Conservation (phyloP, 1,139 yeast species). For the Hansenula lynferdii region DNA sequence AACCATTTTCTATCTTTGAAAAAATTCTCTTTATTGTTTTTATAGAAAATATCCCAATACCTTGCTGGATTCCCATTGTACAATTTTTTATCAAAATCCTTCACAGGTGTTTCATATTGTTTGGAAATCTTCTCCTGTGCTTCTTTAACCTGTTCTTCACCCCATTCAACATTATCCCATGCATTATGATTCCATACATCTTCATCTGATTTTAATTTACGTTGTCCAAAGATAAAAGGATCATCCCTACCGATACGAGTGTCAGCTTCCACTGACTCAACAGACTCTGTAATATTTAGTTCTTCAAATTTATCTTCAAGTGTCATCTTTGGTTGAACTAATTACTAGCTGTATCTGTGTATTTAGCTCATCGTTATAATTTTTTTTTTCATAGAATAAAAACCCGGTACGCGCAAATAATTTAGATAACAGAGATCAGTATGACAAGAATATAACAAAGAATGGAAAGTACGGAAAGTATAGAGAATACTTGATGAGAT, state of each 20-base stretch:
- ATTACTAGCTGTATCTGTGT: no score
- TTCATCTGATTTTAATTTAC: conserved; percentile 63
- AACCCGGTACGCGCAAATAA: no score
- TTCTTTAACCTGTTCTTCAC: conserved; percentile 74
- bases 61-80: conserved; percentile 86
- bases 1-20: conserved; percentile 97
- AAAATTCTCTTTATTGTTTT: conserved; percentile 86
- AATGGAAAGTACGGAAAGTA: no score
- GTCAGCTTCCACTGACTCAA: conserved; percentile 16
- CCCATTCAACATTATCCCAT: conserved; percentile 99
- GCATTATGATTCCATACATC: conserved; percentile 94
- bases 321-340: background rate
- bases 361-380: background rate
- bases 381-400: no score
- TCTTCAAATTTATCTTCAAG: conserved; percentile 1
- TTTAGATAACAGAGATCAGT: no score
- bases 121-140: conserved; percentile 74
- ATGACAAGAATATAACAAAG: no score
- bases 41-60: conserved; percentile 93
- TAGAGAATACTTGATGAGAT: no score
- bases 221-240: conserved; percentile 90
- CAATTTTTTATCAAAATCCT: conserved; percentile 73
- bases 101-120: conserved; percentile 80
- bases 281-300: background rate
- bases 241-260: conserved; percentile 73